phyloP scores from a whole-genome alignment of 306 rosid species.

The Quercus robur region DNA sequence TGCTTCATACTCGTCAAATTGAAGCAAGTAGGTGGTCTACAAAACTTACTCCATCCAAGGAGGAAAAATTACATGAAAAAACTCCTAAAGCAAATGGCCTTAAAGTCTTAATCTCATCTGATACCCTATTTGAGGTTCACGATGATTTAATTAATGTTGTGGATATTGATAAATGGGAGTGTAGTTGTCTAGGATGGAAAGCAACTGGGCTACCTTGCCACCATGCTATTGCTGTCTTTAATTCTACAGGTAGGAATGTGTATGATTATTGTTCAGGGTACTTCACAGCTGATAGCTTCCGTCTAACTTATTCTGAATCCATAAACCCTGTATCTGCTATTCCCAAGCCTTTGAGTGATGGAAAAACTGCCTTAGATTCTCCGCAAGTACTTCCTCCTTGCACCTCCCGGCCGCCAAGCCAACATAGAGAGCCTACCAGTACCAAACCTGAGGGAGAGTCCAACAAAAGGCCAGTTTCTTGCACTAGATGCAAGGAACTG shows the following conservation, averaged over 20 bases:
- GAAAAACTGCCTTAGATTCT: not conserved
- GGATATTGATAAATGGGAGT: slow-evolving; percentile 35
- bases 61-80: slow-evolving; percentile 32
- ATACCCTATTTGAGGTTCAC: slow-evolving; percentile 53
- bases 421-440: slow-evolving; percentile 22
- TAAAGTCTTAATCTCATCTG: slow-evolving; percentile 49
- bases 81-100: slow-evolving; percentile 27
- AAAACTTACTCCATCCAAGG: slow-evolving; percentile 47
- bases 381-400: slow-evolving; percentile 46
- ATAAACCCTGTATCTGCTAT: slow-evolving; percentile 23
- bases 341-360: slow-evolving; percentile 9
- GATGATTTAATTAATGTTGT: slow-evolving; percentile 46
- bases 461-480: slow-evolving; percentile 29
- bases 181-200: slow-evolving; percentile 49
- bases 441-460: slow-evolving; percentile 4
- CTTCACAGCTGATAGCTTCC: slow-evolving; percentile 32
- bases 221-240: slow-evolving; percentile 49
- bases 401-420: slow-evolving; percentile 23
- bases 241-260: slow-evolving; percentile 25
- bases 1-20: slow-evolving; percentile 22
- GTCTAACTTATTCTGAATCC: slow-evolving; percentile 27
- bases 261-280: slow-evolving; percentile 38
- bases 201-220: slow-evolving; percentile 45
- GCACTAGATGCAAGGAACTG: slow-evolving; percentile 42
- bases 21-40: slow-evolving; percentile 34